Evolutionary conservation across 805 yeast genomes (phyloP), one percentile per base, ranked within the genome.

Genomic region (Candida orba): DNA sequence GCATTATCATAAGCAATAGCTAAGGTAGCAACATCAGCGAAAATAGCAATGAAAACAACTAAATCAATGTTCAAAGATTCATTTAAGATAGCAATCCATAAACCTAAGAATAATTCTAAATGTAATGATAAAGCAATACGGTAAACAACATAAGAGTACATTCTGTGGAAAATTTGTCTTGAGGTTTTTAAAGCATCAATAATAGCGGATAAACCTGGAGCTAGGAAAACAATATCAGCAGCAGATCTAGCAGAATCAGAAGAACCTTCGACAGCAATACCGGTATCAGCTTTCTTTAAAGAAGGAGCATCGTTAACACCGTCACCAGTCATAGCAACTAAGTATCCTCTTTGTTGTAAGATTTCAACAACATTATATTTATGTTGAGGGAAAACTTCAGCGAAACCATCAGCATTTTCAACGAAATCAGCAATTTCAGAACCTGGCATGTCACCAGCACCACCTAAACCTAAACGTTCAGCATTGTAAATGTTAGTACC

Each of bases 231-330:
- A 72, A 87, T 87, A 75, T 87, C 96, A 63, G 95, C 90, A 72
- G 96, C 96, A 62, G 95, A 86, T 76, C 93, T 81, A 57, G 96
- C 96, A 70, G 95, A 91, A 75, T 87, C 96, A 59, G 95, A 84
- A 63, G 95, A 90, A 82, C 95, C 96, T 76, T 88, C 95, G 69
- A 88, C 96, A 64, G 97, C 96, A 76, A 89, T 89, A 83, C 97
- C 97, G 57, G 86, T 80, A 64, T 82, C 89, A 60, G 95, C 95
- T 79, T 88, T 88, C 88, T 88, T 88, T 73, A 88, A 79, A 54
- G 96, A 88, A 64, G 96, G 96, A 62, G 96, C 95, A 74, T 88
- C 96, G 78, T 88, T 88, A 67, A 88, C 96, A 86, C 96, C 96
- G 68, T 88, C 96, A 84, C 96, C 96, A 77, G 96, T 88, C 96